Evolutionary conservation across 2,329 filamentous ascomycete genomes (phyloP).

Genomic region (Aspergillus transmontanensis): DNA sequence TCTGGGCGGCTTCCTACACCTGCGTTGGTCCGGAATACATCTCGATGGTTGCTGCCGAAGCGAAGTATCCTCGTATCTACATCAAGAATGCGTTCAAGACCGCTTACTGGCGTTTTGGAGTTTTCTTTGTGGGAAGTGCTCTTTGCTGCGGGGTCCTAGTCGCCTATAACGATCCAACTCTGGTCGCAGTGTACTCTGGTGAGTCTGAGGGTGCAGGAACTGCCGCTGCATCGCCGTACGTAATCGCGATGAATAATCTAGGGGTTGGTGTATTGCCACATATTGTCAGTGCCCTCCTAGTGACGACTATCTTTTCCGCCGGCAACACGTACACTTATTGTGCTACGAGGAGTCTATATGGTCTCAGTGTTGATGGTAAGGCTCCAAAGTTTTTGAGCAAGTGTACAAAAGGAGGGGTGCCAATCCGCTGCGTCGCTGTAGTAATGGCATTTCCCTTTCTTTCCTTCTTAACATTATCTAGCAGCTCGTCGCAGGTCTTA

Average conservation of each 20-base stretch:
- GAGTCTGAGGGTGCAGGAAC: constrained; percentile 41
- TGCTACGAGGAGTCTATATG: constrained; percentile 66
- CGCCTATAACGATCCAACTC: constrained; percentile 63
- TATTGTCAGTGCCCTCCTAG: constrained; percentile 70
- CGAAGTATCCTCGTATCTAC: constrained; percentile 66
- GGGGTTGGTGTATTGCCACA: constrained; percentile 64
- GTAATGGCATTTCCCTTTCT: constrained; percentile 67
- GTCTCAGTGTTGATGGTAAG: constrained; percentile 66
- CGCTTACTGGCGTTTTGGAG: constrained; percentile 73
- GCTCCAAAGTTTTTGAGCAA: constrained; percentile 50
- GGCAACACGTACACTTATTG: constrained; percentile 69
- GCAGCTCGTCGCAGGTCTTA: constrained; percentile 63
- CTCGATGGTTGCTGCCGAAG: constrained; percentile 63
- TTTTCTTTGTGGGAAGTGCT: constrained; percentile 74
- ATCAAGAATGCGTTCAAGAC: constrained; percentile 75
- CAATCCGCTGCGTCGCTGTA: constrained; percentile 66
- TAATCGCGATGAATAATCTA: constrained; percentile 66
- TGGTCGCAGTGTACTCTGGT: constrained; percentile 40
- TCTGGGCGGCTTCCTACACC: constrained; percentile 69
- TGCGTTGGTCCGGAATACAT: constrained; percentile 68
- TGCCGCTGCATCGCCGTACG: constrained; percentile 68
- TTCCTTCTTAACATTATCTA: constrained; percentile 68
- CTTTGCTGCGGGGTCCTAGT: constrained; percentile 71
- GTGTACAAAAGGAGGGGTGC: constrained; percentile 64
- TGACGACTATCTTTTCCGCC: constrained; percentile 67